These are phyloP conservation scores for Cymbopogon citratus DNA, from an alignment of 176 grass and related monocot species.

Conservation along the genomic window DNA sequence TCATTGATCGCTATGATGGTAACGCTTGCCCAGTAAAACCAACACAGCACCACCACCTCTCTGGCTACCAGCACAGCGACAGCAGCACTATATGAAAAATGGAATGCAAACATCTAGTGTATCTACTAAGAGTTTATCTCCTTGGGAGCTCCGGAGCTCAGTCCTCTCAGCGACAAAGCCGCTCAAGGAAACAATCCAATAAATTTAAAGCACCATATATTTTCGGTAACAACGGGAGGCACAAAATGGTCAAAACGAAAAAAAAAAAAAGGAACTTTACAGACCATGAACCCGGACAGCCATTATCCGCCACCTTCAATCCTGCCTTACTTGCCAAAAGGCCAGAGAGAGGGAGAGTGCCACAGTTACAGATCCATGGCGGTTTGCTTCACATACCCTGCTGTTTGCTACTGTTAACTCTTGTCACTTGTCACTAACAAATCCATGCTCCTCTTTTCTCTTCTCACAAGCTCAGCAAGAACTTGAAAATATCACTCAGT, in stretches of 20 bases:
- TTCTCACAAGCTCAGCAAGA: conserved; percentile 61
- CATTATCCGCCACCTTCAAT: conserved; percentile 36
- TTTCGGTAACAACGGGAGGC: conserved; percentile 28
- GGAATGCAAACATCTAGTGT: too few relatives aligned
- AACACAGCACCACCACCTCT: too few relatives aligned
- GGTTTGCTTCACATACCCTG: conserved; percentile 40
- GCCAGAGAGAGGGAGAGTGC: not conserved
- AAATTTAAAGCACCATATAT: conserved; percentile 57
- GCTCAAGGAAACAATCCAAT: conserved; percentile 60
- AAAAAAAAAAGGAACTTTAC: conserved; percentile 48
- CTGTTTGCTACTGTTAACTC: conserved; percentile 46
- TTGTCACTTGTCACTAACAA: conserved; percentile 29
- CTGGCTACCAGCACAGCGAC: too few relatives aligned
- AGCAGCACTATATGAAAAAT: not conserved
- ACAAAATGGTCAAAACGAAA: conserved; percentile 4
- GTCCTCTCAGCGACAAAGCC: not conserved
- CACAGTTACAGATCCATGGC: not conserved
- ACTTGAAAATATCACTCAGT: conserved; percentile 80
- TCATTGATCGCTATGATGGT: not conserved
- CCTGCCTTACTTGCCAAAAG: conserved; percentile 42
- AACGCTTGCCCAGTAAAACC: not conserved
- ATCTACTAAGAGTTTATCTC: not conserved
- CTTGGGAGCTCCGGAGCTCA: not conserved
- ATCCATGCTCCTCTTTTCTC: not conserved
- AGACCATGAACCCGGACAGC: conserved; percentile 57